Base-by-base conservation (phyloP, 345 rosid genomes). In the Eucalyptus regnans region DNA sequence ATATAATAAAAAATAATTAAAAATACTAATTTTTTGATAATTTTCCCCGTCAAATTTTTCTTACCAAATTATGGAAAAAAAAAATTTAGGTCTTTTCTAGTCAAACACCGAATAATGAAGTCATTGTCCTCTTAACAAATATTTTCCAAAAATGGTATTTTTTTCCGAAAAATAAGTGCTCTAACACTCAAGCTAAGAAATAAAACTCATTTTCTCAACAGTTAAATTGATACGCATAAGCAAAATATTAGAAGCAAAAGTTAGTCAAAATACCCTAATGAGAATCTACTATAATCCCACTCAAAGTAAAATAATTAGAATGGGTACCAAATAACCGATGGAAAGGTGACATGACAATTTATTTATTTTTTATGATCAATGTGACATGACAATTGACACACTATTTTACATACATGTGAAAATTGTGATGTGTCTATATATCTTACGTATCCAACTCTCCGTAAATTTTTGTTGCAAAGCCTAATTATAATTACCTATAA, bases 111-210 rank as follows among this genome's bases (percentile, higher is more conserved):
- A 27, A 27, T 12, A 62, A 60, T 27, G 14, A 60, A 62, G 8
- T 12, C 15, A 12, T 25, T 12, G 17, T 27, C 68, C n/a, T 62
- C 16, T 27, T 62, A 29, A 12, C 31, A 62, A 27, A 62, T 62
- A 10, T 62, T 60, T 60, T 27, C 7, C 4, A 27, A 60, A 27
- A 60, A 27, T 3, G 15, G 15, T 60, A 27, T 27, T 12, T 62
- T 12, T 62, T 62, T 62, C 7, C 0, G 1, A 12, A 29, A 62
- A 12, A 0, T 27, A 27, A 62, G n/a, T 3, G 48, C 3, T 18
- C 14, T 76, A 76, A 76, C 14, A 18, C 15, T 37, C 27, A 12
- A 76, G 83, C 27, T 76, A 64, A 64, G 76, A 64, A 64, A n/a
- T n/a, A 64, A 14, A n/a, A n/a, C 20, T 64, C 76, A n/a, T 64